A percentile compares a stretch with the other conserved stretches of the same genome.
Evolutionary conservation across 2,329 filamentous ascomycete species (phyloP).

Genomic region (Aspergillus puulaauensis): DNA sequence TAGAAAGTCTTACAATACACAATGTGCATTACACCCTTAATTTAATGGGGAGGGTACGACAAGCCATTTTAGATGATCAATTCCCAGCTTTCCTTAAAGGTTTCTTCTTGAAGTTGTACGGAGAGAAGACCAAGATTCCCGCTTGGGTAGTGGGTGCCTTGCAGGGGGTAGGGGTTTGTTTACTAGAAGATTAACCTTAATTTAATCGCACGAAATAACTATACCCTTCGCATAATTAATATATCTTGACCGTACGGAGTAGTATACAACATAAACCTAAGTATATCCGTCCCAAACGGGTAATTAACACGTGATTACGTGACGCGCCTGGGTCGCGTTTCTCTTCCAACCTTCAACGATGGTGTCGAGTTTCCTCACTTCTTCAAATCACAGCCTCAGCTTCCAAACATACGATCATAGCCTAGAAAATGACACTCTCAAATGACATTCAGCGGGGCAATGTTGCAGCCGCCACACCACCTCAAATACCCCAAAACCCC

Average conservation of each 20-base stretch:
- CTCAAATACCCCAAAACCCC: slow-evolving; percentile 23
- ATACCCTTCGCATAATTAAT: neutral
- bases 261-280: too few species aligned
- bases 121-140: slow-evolving; percentile 67
- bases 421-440: slow-evolving; percentile 2
- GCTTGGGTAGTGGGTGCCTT: slow-evolving; percentile 82
- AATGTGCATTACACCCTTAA: slow-evolving; percentile 91
- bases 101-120: slow-evolving; percentile 77
- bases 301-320: slow-evolving; percentile 26
- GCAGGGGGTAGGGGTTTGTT: slow-evolving; percentile 73
- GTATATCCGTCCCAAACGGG: neutral
- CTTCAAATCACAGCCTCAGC: neutral
- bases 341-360: neutral
- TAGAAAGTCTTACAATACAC: slow-evolving; percentile 76
- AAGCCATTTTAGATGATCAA: slow-evolving; percentile 76
- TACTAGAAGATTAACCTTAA: slow-evolving; percentile 46
- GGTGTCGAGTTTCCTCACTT: neutral
- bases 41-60: slow-evolving; percentile 72
- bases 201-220: neutral
- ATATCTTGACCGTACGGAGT: too few species aligned
- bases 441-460: too few species aligned
- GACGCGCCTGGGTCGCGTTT: slow-evolving; percentile 28
- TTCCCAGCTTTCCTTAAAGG: slow-evolving; percentile 75
- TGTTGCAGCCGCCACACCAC: slow-evolving; percentile 4
- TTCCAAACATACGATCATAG: neutral